A percentile compares a stretch with the other conserved stretches of the same genome.
phyloP scores from a whole-genome alignment of 352 stramenopile species.

The Phytophthora palmivora region DNA sequence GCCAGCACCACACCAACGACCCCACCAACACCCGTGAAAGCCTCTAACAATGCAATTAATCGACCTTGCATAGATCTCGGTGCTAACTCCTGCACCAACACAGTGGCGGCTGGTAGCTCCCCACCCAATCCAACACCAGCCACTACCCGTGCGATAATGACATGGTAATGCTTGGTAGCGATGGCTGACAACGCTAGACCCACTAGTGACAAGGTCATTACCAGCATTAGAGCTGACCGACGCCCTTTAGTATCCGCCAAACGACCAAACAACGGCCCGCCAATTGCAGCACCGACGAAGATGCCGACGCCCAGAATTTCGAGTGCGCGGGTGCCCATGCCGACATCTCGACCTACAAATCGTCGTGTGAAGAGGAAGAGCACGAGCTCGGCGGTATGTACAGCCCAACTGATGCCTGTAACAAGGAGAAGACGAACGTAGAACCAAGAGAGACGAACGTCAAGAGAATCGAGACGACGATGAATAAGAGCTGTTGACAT shows the following conservation, averaged over 20 bases:
- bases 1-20: slow-evolving; percentile 30
- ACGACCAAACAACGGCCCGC: slow-evolving; percentile 35
- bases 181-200: slow-evolving; percentile 31
- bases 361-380: slow-evolving; percentile 41
- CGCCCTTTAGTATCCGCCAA: slow-evolving; percentile 37
- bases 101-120: slow-evolving; percentile 38
- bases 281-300: slow-evolving; percentile 26
- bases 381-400: slow-evolving; percentile 40
- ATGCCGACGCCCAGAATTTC: slow-evolving; percentile 26
- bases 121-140: slow-evolving; percentile 43
- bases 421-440: slow-evolving; percentile 40
- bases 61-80: slow-evolving; percentile 29
- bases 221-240: slow-evolving; percentile 28
- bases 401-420: slow-evolving; percentile 37
- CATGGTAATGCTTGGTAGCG: slow-evolving; percentile 24
- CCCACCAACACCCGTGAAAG: slow-evolving; percentile 37
- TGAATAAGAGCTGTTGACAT: slow-evolving; percentile 9
- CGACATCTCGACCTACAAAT: slow-evolving; percentile 23
- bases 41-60: slow-evolving; percentile 39
- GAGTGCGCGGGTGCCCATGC: slow-evolving; percentile 23
- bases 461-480: slow-evolving; percentile 22
- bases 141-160: slow-evolving; percentile 34
- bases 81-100: slow-evolving; percentile 41
- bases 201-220: slow-evolving; percentile 35
- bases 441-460: slow-evolving; percentile 25